phyloP scores from a whole-genome alignment of 1,284 basidiomycete species.

The Coniferiporia sulphurascens region DNA sequence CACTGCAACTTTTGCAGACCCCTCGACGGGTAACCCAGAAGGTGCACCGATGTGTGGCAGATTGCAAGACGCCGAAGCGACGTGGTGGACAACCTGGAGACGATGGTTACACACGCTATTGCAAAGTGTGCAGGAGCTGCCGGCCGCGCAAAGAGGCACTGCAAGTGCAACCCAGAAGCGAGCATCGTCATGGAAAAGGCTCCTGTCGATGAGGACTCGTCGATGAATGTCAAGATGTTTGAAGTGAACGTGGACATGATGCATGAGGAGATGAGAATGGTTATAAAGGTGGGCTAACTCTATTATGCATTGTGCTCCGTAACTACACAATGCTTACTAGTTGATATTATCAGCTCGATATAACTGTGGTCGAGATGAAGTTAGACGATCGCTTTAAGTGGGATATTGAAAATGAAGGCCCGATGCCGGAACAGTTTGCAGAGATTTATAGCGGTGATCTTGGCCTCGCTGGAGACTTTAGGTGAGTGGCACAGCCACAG shows the following conservation, averaged over 20 bases:
- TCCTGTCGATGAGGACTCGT: slow-evolving; percentile 34
- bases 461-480: slow-evolving; percentile 95
- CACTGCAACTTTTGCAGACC: too few species aligned
- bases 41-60: slow-evolving; percentile 32
- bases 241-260: slow-evolving; percentile 52
- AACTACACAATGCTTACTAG: slow-evolving; percentile 5
- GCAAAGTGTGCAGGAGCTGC: too few species aligned
- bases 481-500: slow-evolving; percentile 51
- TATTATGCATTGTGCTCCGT: slow-evolving; percentile 5
- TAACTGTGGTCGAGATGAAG: too few species aligned
- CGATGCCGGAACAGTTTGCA: too few species aligned
- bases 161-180: slow-evolving; percentile 29
- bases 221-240: slow-evolving; percentile 46
- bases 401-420: too few species aligned
- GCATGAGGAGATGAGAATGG: too few species aligned
- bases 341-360: too few species aligned
- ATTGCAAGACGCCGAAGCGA: slow-evolving; percentile 46
- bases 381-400: too few species aligned
- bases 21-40: too few species aligned
- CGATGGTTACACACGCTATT: slow-evolving; percentile 41
- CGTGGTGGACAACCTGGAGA: slow-evolving; percentile 74
- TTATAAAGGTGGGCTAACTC: slow-evolving; percentile 67
- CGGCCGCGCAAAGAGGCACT: slow-evolving; percentile 30
- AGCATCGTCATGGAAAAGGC: slow-evolving; percentile 26
- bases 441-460: too few species aligned